phyloP scores from a whole-genome alignment of 2,329 filamentous ascomycete species.

The Paecilomyces dactylethromorphus region DNA sequence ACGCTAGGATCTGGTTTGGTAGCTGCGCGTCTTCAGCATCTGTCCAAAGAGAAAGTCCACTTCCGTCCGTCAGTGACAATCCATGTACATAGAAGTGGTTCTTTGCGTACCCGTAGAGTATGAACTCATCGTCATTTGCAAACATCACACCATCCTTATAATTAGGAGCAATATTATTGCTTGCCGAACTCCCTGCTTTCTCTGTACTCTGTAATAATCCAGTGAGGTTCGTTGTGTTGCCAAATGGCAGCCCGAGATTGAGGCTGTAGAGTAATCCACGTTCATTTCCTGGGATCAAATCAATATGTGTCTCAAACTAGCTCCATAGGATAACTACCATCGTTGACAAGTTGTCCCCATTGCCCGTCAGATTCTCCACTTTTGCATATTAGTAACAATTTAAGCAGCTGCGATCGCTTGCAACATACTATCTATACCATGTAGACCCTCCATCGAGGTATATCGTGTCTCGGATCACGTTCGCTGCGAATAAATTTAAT shows the following conservation, averaged over 20 bases:
- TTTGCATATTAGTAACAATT: not conserved
- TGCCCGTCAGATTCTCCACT: slow-evolving; percentile 42
- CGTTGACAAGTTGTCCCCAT: slow-evolving; percentile 16
- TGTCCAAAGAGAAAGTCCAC: slow-evolving; percentile 42
- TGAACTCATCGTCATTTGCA: slow-evolving; percentile 57
- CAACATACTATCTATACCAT: slow-evolving; percentile 43
- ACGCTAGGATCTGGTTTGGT: slow-evolving; percentile 43
- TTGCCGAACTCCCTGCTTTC: slow-evolving; percentile 43
- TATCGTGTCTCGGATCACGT: slow-evolving; percentile 54
- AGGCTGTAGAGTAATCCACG: slow-evolving; percentile 50
- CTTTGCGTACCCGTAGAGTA: slow-evolving; percentile 50
- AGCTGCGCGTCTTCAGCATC: slow-evolving; percentile 32
- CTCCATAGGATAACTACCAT: slow-evolving; percentile 36
- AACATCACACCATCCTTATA: slow-evolving; percentile 60
- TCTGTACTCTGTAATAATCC: slow-evolving; percentile 43
- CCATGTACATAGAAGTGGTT: not conserved
- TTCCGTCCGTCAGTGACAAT: slow-evolving; percentile 6
- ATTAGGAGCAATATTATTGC: slow-evolving; percentile 49
- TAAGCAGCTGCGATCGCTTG: not conserved
- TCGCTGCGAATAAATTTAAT: slow-evolving; percentile 37
- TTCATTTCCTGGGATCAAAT: slow-evolving; percentile 40
- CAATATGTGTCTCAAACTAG: slow-evolving; percentile 3
- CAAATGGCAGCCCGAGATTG: slow-evolving; percentile 54
- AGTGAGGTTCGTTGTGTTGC: slow-evolving; percentile 47
- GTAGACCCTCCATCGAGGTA: slow-evolving; percentile 60